These are phyloP conservation scores for Diaporthe citrichinensis DNA, from an alignment of 2,329 filamentous ascomycete genomes.

Conservation along the genomic window DNA sequence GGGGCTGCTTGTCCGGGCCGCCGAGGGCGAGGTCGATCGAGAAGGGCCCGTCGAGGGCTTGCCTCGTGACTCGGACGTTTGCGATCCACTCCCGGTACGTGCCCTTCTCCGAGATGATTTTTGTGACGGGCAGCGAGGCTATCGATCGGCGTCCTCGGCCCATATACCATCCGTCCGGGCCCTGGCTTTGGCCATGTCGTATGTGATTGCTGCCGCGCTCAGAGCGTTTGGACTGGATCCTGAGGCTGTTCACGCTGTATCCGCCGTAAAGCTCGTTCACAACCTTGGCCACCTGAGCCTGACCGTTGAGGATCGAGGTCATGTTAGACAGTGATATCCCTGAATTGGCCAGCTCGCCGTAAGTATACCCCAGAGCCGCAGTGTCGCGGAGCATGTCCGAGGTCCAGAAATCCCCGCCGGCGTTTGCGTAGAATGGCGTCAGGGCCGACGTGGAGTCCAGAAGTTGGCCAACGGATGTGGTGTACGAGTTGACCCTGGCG, in stretches of 20 bases:
- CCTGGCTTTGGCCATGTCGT: constrained; percentile 27
- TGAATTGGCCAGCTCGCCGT: constrained; percentile 70
- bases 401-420: constrained; percentile 75
- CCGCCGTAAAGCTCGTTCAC: constrained; percentile 76
- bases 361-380: constrained; percentile 79
- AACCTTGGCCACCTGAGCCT: constrained; percentile 59
- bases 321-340: constrained; percentile 50
- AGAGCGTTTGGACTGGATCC: constrained; percentile 39
- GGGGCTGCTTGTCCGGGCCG: constrained; percentile 46
- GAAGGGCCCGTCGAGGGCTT: constrained; percentile 73
- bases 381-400: constrained; percentile 73
- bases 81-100: constrained; percentile 76
- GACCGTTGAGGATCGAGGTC: constrained; percentile 53
- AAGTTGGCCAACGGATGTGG: constrained; percentile 65
- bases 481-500: constrained; percentile 73
- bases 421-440: constrained; percentile 75
- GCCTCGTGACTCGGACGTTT: constrained; percentile 74
- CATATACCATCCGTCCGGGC: constrained; percentile 32
- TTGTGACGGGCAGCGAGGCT: constrained; percentile 46
- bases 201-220: constrained; percentile 9
- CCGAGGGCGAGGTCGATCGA: constrained; percentile 79
- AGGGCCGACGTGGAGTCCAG: constrained; percentile 71
- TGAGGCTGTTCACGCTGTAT: constrained; percentile 55
- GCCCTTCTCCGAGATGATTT: constrained; percentile 54
- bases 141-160: constrained; percentile 9